Evolutionary conservation across 139 green algal genomes (phyloP), one percentile per base, ranked within the genome.

Genomic region (Micractinium sp.): DNA sequence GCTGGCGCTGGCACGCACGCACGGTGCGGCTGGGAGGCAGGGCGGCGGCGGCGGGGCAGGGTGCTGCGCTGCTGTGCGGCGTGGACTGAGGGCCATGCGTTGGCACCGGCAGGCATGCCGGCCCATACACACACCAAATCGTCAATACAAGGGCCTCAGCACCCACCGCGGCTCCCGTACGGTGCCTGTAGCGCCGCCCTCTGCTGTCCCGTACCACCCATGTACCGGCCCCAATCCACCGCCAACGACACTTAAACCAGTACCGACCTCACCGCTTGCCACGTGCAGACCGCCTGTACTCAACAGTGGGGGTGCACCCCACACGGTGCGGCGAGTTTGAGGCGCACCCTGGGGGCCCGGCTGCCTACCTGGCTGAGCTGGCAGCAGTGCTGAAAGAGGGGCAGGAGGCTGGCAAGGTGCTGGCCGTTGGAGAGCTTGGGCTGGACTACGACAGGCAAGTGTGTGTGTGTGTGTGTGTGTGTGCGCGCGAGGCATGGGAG

Each of bases 371-470:
- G 76, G 67, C 86, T 12, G 89, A 74, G 60, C 92, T 97, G 63
- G 35, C 63, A 22, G 81, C 81, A 22, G 76, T 97, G 61, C 81
- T 95, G 2, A 12, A 66, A 27, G 86, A 96, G 15, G 95, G 95
- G 2, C 79, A 82, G 47, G 71, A 66, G 0, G 74, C 74, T 12
- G 95, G 95, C 87, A 98, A 98, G 92, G 91, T 97, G 35, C 95
- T 98, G 60, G 97, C 97, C 15, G 89, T 99, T 5, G 96, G 97
- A 15, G 97, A 99, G 92, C 96, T 94, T 75, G 97, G 97, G 2
- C 92, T 99, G 0, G 95, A 97, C 85, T 93, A 95, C 78, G 92
- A 95, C 77, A 89, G 94, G 94, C 95, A 85, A 38, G 47, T 56
- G 47, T 56, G 47, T 56, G 47, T 56, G 47, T 56, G 47, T 56